Conservation (phyloP, 2,329 filamentous ascomycete genomes). For the Diaporthe batatas region DNA sequence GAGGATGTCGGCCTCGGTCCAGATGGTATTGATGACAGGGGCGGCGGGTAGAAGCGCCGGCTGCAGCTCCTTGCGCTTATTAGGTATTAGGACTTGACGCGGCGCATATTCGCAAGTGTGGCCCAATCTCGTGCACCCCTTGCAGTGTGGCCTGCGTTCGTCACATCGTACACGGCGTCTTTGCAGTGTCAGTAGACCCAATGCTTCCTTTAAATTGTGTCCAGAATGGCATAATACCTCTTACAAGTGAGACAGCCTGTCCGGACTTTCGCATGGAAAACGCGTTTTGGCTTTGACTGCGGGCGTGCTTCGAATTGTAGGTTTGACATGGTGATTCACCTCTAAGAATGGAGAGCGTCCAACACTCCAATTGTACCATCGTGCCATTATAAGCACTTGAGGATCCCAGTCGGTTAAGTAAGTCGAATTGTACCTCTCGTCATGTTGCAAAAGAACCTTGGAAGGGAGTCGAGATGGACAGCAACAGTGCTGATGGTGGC, state of each 20-base stretch:
- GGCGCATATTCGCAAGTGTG: slow-evolving; percentile 5
- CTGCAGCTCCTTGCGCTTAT: neutral
- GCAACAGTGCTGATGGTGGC: neutral
- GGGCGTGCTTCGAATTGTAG: neutral
- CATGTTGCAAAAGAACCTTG: neutral
- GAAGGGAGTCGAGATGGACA: neutral
- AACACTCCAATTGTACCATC: too few relatives aligned
- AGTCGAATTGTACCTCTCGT: neutral
- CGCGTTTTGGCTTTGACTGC: slow-evolving; percentile 13
- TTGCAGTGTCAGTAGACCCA: neutral
- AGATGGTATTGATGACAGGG: neutral
- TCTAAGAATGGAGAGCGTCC: neutral
- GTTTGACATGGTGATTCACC: neutral
- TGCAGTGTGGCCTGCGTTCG: slow-evolving; percentile 18
- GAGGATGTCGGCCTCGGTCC: slow-evolving; percentile 14
- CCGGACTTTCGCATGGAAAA: slow-evolving; percentile 1
- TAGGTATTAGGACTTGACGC: neutral
- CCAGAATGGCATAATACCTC: neutral
- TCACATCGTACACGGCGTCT: slow-evolving; percentile 23
- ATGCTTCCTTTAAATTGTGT: neutral
- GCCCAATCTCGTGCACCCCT: slow-evolving; percentile 10
- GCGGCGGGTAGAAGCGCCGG: neutral
- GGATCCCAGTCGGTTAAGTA: neutral
- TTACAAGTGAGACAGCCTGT: slow-evolving; percentile 17
- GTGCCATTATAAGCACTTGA: neutral